Evolutionary conservation across 2,329 filamentous ascomycete species (phyloP).

Genomic region (Magnaporthiopsis poae): DNA sequence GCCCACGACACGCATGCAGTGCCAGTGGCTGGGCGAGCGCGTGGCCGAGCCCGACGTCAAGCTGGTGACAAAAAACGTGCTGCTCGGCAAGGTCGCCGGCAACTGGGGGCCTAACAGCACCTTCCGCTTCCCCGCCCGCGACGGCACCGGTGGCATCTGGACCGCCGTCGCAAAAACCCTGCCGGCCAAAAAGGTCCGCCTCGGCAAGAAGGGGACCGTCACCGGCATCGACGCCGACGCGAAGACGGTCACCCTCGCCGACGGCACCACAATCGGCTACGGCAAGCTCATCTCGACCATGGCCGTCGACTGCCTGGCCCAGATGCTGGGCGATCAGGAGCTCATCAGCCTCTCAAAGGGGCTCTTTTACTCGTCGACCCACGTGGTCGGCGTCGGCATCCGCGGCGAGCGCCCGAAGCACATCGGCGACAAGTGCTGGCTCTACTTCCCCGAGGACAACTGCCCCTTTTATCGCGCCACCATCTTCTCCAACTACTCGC

Average conservation of each 20-base stretch:
- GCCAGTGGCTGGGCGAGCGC: constrained; percentile 94
- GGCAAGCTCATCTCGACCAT: constrained; percentile 91
- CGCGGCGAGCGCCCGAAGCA: constrained; percentile 84
- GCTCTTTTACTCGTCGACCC: constrained; percentile 92
- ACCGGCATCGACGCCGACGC: constrained; percentile 75
- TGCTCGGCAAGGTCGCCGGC: constrained; percentile 89
- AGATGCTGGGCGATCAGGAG: constrained; percentile 80
- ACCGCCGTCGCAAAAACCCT: constrained; percentile 90
- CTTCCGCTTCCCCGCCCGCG: constrained; percentile 92
- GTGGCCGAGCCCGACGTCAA: constrained; percentile 95
- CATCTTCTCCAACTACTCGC: constrained; percentile 99
- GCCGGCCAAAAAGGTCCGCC: constrained; percentile 81
- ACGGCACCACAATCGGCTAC: constrained; percentile 84
- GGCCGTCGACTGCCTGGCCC: constrained; percentile 79
- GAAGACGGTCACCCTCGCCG: constrained; percentile 71
- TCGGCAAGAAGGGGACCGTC: constrained; percentile 76
- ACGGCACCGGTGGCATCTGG: constrained; percentile 98
- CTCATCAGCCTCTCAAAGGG: constrained; percentile 75
- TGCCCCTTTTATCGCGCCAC: constrained; percentile 99
- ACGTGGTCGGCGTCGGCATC: constrained; percentile 92
- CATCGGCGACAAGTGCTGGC: constrained; percentile 99
- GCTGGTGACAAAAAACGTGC: constrained; percentile 83
- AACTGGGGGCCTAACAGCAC: constrained; percentile 98
- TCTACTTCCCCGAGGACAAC: constrained; percentile 98
- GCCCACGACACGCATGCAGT: constrained; percentile 99